Evolutionary conservation across 2,329 filamentous ascomycete genomes (phyloP).

Genomic region (Sporothrix dimorphospora): DNA sequence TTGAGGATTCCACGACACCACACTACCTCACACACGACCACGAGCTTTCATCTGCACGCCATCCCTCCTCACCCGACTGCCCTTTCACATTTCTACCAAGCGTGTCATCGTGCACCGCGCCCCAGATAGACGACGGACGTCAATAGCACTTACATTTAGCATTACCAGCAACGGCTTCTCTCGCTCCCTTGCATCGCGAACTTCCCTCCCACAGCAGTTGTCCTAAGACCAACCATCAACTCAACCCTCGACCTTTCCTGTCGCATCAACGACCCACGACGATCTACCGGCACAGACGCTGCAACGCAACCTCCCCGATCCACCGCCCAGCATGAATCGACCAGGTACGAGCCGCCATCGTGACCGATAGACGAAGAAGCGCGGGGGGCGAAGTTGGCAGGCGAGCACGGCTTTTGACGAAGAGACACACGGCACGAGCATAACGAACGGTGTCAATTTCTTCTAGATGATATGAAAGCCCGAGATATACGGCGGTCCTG

Average conservation of each 20-base stretch:
- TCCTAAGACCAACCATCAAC: background rate
- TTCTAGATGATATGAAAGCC: background rate
- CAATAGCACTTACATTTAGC: background rate
- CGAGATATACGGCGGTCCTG: no score
- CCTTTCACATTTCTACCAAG: no score
- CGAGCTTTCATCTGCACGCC: background rate
- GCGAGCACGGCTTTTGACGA: background rate
- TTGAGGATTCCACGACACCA: constrained; percentile 7
- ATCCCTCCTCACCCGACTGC: background rate
- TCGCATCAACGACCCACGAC: background rate
- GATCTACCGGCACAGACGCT: background rate
- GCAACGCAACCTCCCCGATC: background rate
- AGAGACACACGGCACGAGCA: background rate
- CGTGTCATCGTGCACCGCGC: background rate
- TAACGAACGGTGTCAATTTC: no score
- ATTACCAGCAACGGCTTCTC: background rate
- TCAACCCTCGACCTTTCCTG: background rate
- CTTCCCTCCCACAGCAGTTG: background rate
- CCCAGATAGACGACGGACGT: background rate
- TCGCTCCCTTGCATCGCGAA: constrained; percentile 20
- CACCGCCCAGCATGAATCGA: constrained; percentile 57
- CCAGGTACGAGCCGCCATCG: constrained; percentile 54
- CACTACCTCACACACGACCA: background rate
- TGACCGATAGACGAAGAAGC: background rate
- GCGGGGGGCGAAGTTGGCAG: background rate